phyloP scores from a whole-genome alignment of 352 stramenopile genomes.

The Globisporangium alternatum region DNA sequence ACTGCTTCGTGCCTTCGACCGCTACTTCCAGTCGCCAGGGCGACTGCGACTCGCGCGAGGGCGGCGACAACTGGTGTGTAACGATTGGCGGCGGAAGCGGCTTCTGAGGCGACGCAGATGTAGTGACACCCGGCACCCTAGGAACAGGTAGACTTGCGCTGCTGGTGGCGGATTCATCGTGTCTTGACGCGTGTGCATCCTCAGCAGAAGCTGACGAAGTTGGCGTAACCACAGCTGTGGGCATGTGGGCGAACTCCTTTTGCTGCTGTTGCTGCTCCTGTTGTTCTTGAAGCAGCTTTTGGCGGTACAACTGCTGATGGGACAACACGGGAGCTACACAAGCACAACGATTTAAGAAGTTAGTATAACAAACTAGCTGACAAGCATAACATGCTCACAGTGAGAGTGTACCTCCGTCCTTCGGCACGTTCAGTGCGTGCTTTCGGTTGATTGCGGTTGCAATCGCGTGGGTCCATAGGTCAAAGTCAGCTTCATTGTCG shows the following conservation, averaged over 20 bases:
- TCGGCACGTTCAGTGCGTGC: slow-evolving; percentile 30
- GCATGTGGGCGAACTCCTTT: neutral
- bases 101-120: slow-evolving; percentile 16
- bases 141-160: neutral
- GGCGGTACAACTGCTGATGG: slow-evolving; percentile 78
- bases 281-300: slow-evolving; percentile 59
- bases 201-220: neutral
- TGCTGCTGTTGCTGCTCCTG: slow-evolving; percentile 25
- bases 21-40: slow-evolving; percentile 54
- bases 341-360: neutral
- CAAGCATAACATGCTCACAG: neutral
- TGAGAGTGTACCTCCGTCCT: slow-evolving; percentile 8
- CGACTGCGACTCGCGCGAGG: slow-evolving; percentile 13
- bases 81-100: slow-evolving; percentile 24
- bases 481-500: slow-evolving; percentile 71
- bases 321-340: slow-evolving; percentile 35
- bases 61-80: slow-evolving; percentile 7
- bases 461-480: slow-evolving; percentile 77
- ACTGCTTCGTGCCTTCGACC: slow-evolving; percentile 67
- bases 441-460: slow-evolving; percentile 77
- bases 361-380: slow-evolving; percentile 2
- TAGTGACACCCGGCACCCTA: neutral
- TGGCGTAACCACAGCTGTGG: slow-evolving; percentile 15
- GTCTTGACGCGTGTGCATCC: neutral
- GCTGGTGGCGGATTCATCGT: neutral